A percentile compares a stretch with the other conserved stretches of the same genome.
phyloP scores from a whole-genome alignment of 768 basidiomycete species.

The Suillus variegatus region DNA sequence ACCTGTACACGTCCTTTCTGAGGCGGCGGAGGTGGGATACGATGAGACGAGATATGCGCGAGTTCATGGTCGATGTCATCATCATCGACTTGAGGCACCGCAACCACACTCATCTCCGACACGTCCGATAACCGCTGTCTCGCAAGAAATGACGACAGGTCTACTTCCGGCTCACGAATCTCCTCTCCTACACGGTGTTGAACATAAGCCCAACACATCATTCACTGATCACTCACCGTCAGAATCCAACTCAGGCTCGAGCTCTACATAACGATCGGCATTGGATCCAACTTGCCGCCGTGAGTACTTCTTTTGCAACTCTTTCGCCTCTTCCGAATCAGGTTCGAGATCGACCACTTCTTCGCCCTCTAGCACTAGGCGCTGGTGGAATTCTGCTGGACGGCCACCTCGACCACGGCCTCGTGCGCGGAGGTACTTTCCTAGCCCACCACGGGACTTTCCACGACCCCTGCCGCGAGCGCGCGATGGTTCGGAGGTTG shows the following conservation, averaged over 20 bases:
- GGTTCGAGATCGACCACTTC: slow-evolving; percentile 33
- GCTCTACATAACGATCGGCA: slow-evolving; percentile 72
- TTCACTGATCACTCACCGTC: slow-evolving; percentile 50
- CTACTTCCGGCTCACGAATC: slow-evolving; percentile 69
- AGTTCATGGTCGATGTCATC: slow-evolving; percentile 60
- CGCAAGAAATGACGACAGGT: slow-evolving; percentile 67
- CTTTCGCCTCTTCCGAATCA: slow-evolving; percentile 48
- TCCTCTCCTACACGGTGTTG: slow-evolving; percentile 53
- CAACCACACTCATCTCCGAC: slow-evolving; percentile 6
- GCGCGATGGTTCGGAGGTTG: slow-evolving; percentile 15
- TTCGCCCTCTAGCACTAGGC: slow-evolving; percentile 65
- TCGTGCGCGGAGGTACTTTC: slow-evolving; percentile 73
- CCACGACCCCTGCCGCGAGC: slow-evolving; percentile 51
- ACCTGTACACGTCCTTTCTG: slow-evolving; percentile 66
- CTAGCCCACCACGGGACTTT: slow-evolving; percentile 66
- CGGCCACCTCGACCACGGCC: slow-evolving; percentile 67
- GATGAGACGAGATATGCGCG: slow-evolving; percentile 47
- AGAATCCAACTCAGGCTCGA: slow-evolving; percentile 66
- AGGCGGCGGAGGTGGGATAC: slow-evolving; percentile 22
- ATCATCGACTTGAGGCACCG: slow-evolving; percentile 44
- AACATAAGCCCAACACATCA: not conserved
- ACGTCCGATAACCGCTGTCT: slow-evolving; percentile 53
- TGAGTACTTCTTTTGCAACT: slow-evolving; percentile 51
- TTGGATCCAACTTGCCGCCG: slow-evolving; percentile 66
- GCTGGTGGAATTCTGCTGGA: slow-evolving; percentile 64